Base-by-base conservation (phyloP, 2,329 filamentous ascomycete genomes). In the Botrytis elliptica region DNA sequence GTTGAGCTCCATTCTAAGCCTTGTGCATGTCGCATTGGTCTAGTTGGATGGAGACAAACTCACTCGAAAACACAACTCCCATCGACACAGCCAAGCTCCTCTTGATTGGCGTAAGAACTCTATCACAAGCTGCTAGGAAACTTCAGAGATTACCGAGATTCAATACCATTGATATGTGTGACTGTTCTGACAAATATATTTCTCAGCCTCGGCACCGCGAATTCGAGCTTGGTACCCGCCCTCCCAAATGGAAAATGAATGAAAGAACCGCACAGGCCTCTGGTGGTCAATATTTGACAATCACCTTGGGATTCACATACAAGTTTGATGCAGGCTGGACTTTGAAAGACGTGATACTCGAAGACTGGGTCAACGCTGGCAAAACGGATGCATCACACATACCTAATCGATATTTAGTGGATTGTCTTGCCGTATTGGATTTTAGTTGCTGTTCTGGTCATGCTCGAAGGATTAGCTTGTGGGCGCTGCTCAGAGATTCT, bases 261-360 rank as follows among this genome's bases (percentile, higher is more conserved):
- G 46, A 57, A 12, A 71, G 9, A 71, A 57, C 72, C 12, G 14
- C 33, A 1, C 67, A 73, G 20, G n/a, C 57, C 9, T 55, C 67
- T 0, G 60, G 67, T 7, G 67, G 60, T 4, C 25, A 55, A 22
- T 64, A 73, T 18, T 18, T 64, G 8, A 73, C 40, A 5, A 10
- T 66, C 25, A 49, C 33, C 33, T n/a, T 42, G 4, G 72, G 72
- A n/a, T 12, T 57, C 16, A 74, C 55, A 4, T 72, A 71, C 40
- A 74, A 74, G 29, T 74, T 72, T 46, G 66, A 74, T 44, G 38
- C 73, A 20, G 69, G 69, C 20, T 74, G 73, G 73, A 74, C 42
- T 22, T 59, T 74, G 29, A 74, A 74, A 72, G 73, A 74, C 33
- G 70, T 63, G 7, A 72, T 74, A 36, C 16, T 74, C 2, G 38